Percentiles rank a stretch among this genome's conserved stretches.
These are phyloP conservation scores for Penicillium hordei DNA, from an alignment of 2,329 filamentous ascomycete genomes.

Conservation along the genomic window DNA sequence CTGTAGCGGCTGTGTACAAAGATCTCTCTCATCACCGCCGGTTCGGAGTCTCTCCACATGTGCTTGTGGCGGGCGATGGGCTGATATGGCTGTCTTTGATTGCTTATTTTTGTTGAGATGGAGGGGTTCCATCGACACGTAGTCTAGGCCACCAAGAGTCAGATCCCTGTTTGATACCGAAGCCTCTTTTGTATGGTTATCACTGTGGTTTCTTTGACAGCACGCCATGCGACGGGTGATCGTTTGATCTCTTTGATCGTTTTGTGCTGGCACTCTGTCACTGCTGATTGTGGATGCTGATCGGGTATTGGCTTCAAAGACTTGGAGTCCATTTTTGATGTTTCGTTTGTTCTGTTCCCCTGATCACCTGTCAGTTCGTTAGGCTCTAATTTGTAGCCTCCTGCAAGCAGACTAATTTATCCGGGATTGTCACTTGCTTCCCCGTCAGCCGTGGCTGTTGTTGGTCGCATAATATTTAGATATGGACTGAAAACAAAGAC, in stretches of 20 bases:
- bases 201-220: neutral
- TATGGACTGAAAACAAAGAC: neutral
- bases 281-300: neutral
- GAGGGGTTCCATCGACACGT: neutral
- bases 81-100: conserved; percentile 18
- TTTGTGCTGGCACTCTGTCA: neutral
- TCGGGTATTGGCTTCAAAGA: neutral
- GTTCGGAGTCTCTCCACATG: conserved; percentile 14
- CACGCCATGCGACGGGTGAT: neutral
- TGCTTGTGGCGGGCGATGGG: conserved; percentile 23
- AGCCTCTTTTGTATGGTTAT: neutral
- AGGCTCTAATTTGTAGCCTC: conserved; percentile 1
- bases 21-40: conserved; percentile 10
- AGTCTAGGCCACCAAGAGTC: neutral
- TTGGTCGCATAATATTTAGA: conserved; percentile 1
- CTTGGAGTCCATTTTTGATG: neutral
- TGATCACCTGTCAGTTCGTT: neutral
- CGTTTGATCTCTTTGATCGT: neutral
- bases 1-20: conserved; percentile 21
- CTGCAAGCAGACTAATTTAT: conserved; percentile 1
- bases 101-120: conserved; percentile 9
- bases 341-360: neutral
- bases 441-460: conserved; percentile 1
- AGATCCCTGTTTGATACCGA: neutral
- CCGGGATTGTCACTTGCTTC: conserved; percentile 2